These are phyloP conservation scores for Auriscalpium vulgare DNA, from an alignment of 768 basidiomycete species.

Conservation along the genomic window DNA sequence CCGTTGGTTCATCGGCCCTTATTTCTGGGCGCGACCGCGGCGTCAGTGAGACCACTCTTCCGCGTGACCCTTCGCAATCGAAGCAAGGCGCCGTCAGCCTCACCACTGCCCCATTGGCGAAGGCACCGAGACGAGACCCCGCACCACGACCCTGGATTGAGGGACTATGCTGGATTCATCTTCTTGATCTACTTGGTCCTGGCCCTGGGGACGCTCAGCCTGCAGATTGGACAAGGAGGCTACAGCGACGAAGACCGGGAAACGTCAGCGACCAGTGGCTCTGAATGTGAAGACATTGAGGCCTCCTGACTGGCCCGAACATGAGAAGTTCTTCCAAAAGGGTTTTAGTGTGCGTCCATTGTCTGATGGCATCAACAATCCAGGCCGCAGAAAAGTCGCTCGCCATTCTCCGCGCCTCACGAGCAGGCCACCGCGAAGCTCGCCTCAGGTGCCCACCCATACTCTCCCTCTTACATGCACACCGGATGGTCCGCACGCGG, in stretches of 20 bases:
- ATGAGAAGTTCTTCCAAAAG: slow-evolving; percentile 79
- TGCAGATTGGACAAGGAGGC: slow-evolving; percentile 40
- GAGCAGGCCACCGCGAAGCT: too few relatives aligned
- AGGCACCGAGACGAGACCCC: slow-evolving; percentile 22
- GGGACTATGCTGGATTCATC: slow-evolving; percentile 71
- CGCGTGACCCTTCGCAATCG: slow-evolving; percentile 60
- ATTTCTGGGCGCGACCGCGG: slow-evolving; percentile 62
- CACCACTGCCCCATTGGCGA: slow-evolving; percentile 25
- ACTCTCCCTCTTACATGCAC: too few relatives aligned
- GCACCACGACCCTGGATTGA: slow-evolving; percentile 62
- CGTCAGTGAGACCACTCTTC: slow-evolving; percentile 42
- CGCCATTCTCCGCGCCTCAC: too few relatives aligned
- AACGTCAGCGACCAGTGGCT: slow-evolving; percentile 15
- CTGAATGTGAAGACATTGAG: slow-evolving; percentile 50
- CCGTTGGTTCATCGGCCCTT: slow-evolving; percentile 67
- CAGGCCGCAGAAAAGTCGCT: too few relatives aligned
- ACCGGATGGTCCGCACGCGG: too few relatives aligned
- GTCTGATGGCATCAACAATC: too few relatives aligned
- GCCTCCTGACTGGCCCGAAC: slow-evolving; percentile 65
- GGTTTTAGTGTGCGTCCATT: too few relatives aligned
- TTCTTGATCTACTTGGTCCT: slow-evolving; percentile 73
- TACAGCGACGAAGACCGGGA: slow-evolving; percentile 26
- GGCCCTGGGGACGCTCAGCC: slow-evolving; percentile 74
- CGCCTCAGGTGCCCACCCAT: too few relatives aligned
- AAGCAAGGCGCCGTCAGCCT: slow-evolving; percentile 43